Conservation (phyloP, 306 rosid genomes). For the Cucumis cinereus region DNA sequence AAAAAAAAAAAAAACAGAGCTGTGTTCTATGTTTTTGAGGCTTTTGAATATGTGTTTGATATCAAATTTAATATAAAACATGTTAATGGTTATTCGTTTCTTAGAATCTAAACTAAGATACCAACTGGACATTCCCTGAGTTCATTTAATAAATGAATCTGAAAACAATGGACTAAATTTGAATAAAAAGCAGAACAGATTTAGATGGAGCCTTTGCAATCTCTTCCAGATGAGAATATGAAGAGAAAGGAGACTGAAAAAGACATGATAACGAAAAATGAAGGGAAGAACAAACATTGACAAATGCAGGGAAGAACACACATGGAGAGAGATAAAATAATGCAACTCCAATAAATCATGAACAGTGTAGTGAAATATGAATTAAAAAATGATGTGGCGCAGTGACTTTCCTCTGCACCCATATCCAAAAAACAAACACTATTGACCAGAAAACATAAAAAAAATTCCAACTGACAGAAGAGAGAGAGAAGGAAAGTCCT, state of each 20-base stretch:
- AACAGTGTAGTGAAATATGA: background rate
- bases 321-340: background rate
- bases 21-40: background rate
- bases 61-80: background rate
- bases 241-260: background rate
- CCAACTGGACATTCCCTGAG: too few species aligned
- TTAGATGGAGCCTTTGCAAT: background rate
- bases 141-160: background rate
- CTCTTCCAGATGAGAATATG: background rate
- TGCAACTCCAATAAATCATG: background rate
- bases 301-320: background rate
- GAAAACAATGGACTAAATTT: background rate
- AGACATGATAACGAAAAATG: background rate
- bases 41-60: background rate
- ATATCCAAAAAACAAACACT: background rate
- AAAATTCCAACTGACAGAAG: background rate
- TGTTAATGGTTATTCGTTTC: background rate
- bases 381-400: background rate
- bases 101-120: too few species aligned
- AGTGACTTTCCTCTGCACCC: background rate
- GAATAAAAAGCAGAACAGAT: background rate
- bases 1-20: background rate
- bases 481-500: background rate
- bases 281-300: background rate
- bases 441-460: background rate